Base-by-base conservation (phyloP, 805 yeast species). In the Priceomyces haplophilus region DNA sequence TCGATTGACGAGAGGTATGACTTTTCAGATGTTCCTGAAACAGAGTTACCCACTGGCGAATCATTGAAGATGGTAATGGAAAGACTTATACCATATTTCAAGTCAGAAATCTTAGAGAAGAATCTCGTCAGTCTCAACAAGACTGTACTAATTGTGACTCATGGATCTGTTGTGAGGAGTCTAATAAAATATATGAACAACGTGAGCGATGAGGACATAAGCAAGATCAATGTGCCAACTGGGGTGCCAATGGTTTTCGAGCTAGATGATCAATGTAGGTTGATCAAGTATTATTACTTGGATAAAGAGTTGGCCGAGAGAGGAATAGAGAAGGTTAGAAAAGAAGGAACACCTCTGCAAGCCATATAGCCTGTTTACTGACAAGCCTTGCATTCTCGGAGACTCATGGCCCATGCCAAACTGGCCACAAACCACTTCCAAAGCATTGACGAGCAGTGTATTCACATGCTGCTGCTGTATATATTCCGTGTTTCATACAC, bases 211-310 rank as follows among this genome's bases (percentile, higher is more conserved):
- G 59, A 58, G 27, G 67, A 63, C 40, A 68, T 70, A 24, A 59
- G 65, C 33, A 58, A 62, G 34, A 65, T 70, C 41, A 68, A 70
- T 46, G 69, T 69, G 2, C 75, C 76, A 15, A 70, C 74, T 1
- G 76, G 75, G 1, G 62, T 70, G 3, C 76, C 76, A 7, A 52
- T 69, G n/a, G 67, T 68, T 18, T 69, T 70, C 49, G 74, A 70
- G 43, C 44, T 68, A 7, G 56, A 64, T 42, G 65, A 65, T 34
- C 42, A 49, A 6, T 67, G 66, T 6, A 47, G 51, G 13, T 47
- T 62, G 36, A 42, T 55, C 4, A 56, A 55, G 34, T 61, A 60
- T 48, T 67, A 70, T 47, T 70, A 70, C 48, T 55, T 70, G 41
- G 74, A 70, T 50, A 55, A 63, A 42, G 73, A 67, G 43, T 53